Base-by-base conservation (phyloP, 2,329 filamentous ascomycete species). In the Westerdykella aurantiaca region DNA sequence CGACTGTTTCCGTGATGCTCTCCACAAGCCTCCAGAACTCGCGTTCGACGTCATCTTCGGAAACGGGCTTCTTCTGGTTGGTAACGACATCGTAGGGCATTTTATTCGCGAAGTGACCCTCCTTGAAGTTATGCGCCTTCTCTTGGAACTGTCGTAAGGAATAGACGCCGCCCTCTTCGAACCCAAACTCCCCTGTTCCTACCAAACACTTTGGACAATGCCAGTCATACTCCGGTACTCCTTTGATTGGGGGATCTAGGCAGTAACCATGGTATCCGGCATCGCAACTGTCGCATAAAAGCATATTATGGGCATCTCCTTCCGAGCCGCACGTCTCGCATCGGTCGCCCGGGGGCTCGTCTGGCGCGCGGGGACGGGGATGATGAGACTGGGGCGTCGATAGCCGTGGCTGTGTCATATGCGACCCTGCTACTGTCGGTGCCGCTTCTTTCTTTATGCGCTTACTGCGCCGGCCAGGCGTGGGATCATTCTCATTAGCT, bases 1-100 rank as follows among this genome's bases (percentile, higher is more conserved):
- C 93, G 1, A 97, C 90, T 0, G 89, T 94, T 67, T 97, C 93
- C 49, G 94, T 91, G 40, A 96, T 77, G 58, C 90, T 94, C 38
- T 93, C 88, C 0, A 97, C 93, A 7, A 97, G 77, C 55, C 88
- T 81, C 93, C 93, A 98, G 66, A 98, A 98, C 63, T 98, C 93
- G 16, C 83, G 82, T 69, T 98, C 93, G 4, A 98, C 88, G 53
- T 97, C 93, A 50, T 97, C 90, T 64, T 98, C 93, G 0, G 87
- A 90, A 23, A 95, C 86, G 0, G 86, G 85, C 34, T 83, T 80
- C 51, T 86, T 82, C 23, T 83, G 86, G 54, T 95, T 91, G 21
- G 88, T 78, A 23, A 90, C 79, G 0, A 89, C 83, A 58, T 96
- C 91, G 56, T 85, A 90, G 0, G 86, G 86, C 83, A 90, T 88